Base-by-base conservation (phyloP, 1,139 yeast species). In the Pneumocystis murina region DNA sequence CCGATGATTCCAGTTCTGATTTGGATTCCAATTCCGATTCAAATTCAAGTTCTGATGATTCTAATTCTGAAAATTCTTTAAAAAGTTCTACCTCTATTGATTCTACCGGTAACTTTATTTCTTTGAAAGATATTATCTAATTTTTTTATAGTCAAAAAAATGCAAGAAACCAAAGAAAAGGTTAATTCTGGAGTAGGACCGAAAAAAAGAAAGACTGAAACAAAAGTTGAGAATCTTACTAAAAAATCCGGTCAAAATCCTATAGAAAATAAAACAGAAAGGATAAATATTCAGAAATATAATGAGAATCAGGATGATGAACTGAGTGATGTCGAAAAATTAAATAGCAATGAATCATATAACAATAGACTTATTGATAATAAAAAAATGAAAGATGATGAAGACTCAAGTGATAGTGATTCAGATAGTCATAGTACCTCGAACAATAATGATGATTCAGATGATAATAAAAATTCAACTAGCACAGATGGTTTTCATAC, bases 51-150 rank as follows among this genome's bases (percentile, higher is more conserved):
- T 70, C 67, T 58, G 63, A 68, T 62, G 69, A 68, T 39, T 72
- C 76, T 63, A 72, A 68, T 62, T 73, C 76, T 40, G 76, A 48
- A 36, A 67, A 62, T 30, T 61, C 66, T 36, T 54, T 57, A n/a
- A 62, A 67, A 17, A 63, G 55, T 16, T 67, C 68, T 24, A 65
- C 60, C 14, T 58, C 64, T 41, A 66, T 60, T 30, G 72, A 24
- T 48, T 24, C 33, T 24, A 24, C 4, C 2, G 55, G 55, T 48
- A 48, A 3, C 20, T 48, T 24, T 48, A 12, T 24, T 48, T 48
- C 20, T 48, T 48, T 10, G 4, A 24, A 48, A 48, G 28, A 10
- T 30, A 48, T 2, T 24, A 8, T 24, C 12, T 48, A 48, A 48
- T 24, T 48, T 48, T 43, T 48, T 48, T 40, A 33, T 33, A 70